Evolutionary conservation across 441 rosid genomes (phyloP).

Genomic region (Pelargonium cotyledonis): DNA sequence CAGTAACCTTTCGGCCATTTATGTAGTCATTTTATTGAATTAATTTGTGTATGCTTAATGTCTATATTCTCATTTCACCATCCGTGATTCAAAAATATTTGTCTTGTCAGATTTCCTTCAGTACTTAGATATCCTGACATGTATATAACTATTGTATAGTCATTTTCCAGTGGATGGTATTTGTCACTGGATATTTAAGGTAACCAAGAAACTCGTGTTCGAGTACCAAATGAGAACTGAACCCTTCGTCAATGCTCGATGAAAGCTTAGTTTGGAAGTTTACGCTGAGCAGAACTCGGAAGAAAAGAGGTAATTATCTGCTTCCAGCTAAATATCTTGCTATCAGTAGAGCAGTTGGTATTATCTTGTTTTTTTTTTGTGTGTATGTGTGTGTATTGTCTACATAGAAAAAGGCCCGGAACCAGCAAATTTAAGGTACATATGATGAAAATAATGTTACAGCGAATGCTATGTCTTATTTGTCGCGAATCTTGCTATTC

Average conservation of each 20-base stretch:
- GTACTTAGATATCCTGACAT: not conserved
- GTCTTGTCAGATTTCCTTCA: not conserved
- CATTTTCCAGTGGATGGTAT: not conserved
- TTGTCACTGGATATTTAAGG: not conserved
- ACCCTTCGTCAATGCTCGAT: too few relatives aligned
- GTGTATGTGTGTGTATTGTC: too few relatives aligned
- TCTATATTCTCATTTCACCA: not conserved
- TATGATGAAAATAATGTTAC: not conserved
- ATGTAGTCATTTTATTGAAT: not conserved
- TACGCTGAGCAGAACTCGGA: too few relatives aligned
- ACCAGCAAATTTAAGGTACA: not conserved
- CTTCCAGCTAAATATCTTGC: too few relatives aligned
- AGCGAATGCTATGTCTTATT: too few relatives aligned
- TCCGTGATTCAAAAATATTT: not conserved
- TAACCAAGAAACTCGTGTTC: not conserved
- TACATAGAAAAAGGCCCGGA: too few relatives aligned
- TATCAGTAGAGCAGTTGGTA: too few relatives aligned
- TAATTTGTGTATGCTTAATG: too few relatives aligned
- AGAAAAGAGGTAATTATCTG: too few relatives aligned
- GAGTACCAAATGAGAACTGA: not conserved
- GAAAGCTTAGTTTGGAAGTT: too few relatives aligned
- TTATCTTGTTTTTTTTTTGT: too few relatives aligned
- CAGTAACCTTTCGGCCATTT: not conserved
- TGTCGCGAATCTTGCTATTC: slow-evolving; percentile 7
- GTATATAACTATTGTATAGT: not conserved